Percentiles rank a stretch among this genome's conserved stretches.
These are phyloP conservation scores for Marasmius tenuissimus DNA, from an alignment of 1,284 basidiomycete species.

Conservation along the genomic window DNA sequence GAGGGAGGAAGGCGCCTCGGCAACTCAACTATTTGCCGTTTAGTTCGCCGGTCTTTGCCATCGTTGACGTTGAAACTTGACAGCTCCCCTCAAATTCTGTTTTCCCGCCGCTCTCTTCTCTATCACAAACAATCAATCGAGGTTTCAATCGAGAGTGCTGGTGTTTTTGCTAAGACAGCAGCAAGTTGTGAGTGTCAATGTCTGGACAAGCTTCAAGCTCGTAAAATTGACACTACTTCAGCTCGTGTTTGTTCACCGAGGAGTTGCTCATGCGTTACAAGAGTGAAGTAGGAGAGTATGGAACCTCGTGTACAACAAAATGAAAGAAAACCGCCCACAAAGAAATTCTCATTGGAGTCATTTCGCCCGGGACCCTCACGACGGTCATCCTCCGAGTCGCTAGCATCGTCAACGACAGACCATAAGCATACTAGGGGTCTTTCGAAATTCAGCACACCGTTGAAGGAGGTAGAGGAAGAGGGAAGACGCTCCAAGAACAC, in stretches of 20 bases:
- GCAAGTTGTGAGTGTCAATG: no score
- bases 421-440: neutral
- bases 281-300: neutral
- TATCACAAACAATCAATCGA: no score
- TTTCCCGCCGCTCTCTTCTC: no score
- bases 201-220: no score
- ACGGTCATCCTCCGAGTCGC: neutral
- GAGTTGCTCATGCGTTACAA: neutral
- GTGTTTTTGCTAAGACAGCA: no score
- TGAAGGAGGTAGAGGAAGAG: neutral
- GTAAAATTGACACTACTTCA: neutral
- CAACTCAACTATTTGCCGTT: no score
- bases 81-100: no score
- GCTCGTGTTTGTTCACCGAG: no score
- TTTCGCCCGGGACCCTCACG: neutral
- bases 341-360: constrained; percentile 1
- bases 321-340: neutral
- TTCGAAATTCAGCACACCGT: neutral
- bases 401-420: neutral
- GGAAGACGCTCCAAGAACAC: neutral
- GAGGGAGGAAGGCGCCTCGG: no score
- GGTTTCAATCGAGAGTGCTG: no score
- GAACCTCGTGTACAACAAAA: neutral
- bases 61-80: no score
- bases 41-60: no score